Evolutionary conservation across 2,329 filamentous ascomycete genomes (phyloP).

Genomic region (Fusarium sulawesiense): DNA sequence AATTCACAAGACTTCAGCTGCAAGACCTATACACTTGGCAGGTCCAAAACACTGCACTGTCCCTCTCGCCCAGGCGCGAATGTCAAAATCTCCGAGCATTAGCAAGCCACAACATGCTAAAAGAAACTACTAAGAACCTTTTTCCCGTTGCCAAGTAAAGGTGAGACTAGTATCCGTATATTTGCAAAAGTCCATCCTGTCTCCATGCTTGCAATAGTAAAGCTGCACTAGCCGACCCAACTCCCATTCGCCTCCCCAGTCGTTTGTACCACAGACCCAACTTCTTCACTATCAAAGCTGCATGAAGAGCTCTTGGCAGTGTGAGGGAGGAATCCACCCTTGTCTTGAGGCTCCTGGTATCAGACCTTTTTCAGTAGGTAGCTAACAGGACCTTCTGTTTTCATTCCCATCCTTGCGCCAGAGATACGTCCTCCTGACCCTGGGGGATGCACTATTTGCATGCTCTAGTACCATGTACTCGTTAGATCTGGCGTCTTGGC

Average conservation of each 20-base stretch:
- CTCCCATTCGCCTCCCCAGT: slow-evolving; percentile 8
- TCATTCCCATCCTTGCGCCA: slow-evolving; percentile 30
- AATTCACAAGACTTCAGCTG: background rate
- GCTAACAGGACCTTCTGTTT: slow-evolving; percentile 37
- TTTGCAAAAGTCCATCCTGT: slow-evolving; percentile 16
- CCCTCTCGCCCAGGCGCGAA: slow-evolving; percentile 4
- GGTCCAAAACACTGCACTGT: background rate
- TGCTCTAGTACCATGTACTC: slow-evolving; percentile 1
- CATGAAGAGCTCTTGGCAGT: slow-evolving; percentile 22
- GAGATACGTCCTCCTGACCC: slow-evolving; percentile 27
- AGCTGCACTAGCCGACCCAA: slow-evolving; percentile 4
- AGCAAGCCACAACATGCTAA: slow-evolving; percentile 9
- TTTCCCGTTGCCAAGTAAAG: slow-evolving; percentile 10
- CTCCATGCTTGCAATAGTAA: background rate
- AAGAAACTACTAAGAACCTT: slow-evolving; percentile 8
- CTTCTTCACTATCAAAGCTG: slow-evolving; percentile 5
- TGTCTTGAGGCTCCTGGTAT: slow-evolving; percentile 31
- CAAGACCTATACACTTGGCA: background rate
- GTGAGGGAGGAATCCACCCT: slow-evolving; percentile 13
- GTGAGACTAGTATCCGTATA: slow-evolving; percentile 6
- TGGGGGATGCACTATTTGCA: slow-evolving; percentile 2
- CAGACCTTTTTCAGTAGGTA: slow-evolving; percentile 32
- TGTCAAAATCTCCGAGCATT: slow-evolving; percentile 14
- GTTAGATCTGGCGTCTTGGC: slow-evolving; percentile 27
- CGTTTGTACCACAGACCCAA: background rate